Percentiles rank a stretch among this genome's conserved stretches.
These are phyloP conservation scores for Colletotrichum neosansevieriae DNA, from an alignment of 2,329 filamentous ascomycete genomes.

Conservation along the genomic window DNA sequence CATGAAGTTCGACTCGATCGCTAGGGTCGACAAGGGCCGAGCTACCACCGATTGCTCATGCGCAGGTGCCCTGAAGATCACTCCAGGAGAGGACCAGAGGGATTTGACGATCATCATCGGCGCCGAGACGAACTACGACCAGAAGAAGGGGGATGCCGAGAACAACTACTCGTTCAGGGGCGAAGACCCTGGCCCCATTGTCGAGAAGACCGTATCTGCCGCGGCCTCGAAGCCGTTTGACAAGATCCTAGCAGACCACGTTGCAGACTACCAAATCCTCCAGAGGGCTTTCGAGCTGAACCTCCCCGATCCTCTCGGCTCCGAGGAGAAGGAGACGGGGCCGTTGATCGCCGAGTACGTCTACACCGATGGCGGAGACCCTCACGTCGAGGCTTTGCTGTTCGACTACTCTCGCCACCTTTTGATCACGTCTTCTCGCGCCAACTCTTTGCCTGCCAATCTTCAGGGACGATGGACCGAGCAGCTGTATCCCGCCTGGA, in stretches of 20 bases:
- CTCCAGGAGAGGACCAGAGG: constrained; percentile 42
- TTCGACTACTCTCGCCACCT: constrained; percentile 67
- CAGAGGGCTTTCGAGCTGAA: constrained; percentile 55
- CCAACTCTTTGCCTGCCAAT: constrained; percentile 65
- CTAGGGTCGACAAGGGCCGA: constrained; percentile 36
- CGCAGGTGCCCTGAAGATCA: constrained; percentile 47
- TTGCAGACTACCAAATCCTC: constrained; percentile 56
- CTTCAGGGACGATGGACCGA: constrained; percentile 69
- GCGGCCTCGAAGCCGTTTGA: constrained; percentile 50
- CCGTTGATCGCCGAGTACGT: constrained; percentile 53
- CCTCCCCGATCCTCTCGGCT: constrained; percentile 58
- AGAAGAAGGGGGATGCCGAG: constrained; percentile 58
- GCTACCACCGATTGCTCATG: constrained; percentile 41
- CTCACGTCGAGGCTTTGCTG: constrained; percentile 64
- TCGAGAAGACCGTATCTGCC: constrained; percentile 49
- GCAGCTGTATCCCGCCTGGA: constrained; percentile 55
- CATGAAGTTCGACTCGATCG: constrained; percentile 57
- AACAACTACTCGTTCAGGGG: constrained; percentile 62
- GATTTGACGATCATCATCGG: constrained; percentile 56
- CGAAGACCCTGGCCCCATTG: constrained; percentile 54
- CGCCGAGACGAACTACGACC: constrained; percentile 62
- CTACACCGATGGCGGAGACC: constrained; percentile 54
- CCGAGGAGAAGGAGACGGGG: constrained; percentile 53
- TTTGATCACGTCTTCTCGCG: constrained; percentile 65
- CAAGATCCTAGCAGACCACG: constrained; percentile 50